These are phyloP conservation scores for Hyaloscypha variabilis DNA, from an alignment of 495 filamentous ascomycete genomes.

Conservation along the genomic window DNA sequence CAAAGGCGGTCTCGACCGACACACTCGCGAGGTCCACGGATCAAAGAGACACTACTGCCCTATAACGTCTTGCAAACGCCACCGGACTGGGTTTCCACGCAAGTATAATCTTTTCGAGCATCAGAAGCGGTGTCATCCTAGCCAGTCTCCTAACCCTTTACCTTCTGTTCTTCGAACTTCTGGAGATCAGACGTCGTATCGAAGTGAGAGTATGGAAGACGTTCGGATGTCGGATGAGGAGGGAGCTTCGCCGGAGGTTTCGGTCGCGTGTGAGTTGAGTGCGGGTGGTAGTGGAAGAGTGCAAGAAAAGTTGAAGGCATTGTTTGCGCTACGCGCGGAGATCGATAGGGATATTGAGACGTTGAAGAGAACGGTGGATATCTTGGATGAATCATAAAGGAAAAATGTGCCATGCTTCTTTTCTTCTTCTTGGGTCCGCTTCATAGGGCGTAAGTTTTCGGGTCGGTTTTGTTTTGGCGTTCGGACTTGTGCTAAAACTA, in stretches of 20 bases:
- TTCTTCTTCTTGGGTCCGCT: no score
- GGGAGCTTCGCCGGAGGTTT: constrained; percentile 11
- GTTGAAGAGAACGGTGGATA: constrained; percentile 18
- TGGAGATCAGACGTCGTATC: neutral
- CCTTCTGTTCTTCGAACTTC: neutral
- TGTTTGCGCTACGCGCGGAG: constrained; percentile 8
- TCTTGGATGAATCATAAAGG: no score
- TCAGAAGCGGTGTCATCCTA: constrained; percentile 20
- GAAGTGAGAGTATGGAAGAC: constrained; percentile 12
- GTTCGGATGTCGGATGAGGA: constrained; percentile 8
- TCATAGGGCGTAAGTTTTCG: no score
- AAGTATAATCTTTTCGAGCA: constrained; percentile 25
- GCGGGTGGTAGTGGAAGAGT: constrained; percentile 1
- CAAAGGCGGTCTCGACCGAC: constrained; percentile 25
- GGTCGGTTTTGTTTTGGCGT: no score
- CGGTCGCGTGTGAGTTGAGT: neutral
- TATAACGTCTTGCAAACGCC: constrained; percentile 17
- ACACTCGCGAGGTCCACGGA: constrained; percentile 24
- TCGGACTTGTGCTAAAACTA: no score
- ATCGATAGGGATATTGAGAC: constrained; percentile 22
- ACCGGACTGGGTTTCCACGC: constrained; percentile 14
- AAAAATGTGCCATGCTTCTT: no score
- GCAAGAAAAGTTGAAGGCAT: constrained; percentile 15
- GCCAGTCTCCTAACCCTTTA: constrained; percentile 9
- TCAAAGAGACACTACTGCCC: constrained; percentile 18